Conservation (phyloP, 768 basidiomycete species). For the Termitomyces heimii region DNA sequence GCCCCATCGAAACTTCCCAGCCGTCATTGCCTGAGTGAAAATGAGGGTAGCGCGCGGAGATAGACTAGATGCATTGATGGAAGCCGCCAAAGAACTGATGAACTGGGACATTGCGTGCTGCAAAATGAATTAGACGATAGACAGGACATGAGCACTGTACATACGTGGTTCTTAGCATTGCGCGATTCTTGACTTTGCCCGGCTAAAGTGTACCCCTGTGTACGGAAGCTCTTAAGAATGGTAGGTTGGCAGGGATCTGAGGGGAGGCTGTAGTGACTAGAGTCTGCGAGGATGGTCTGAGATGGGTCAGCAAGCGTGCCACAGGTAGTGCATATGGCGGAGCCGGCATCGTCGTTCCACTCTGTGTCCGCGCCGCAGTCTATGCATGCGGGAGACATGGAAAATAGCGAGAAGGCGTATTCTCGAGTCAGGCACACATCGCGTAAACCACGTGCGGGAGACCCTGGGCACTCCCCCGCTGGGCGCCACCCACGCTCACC, state of each 20-base stretch:
- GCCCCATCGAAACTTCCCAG: conserved; percentile 66
- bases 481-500: conserved; percentile 1
- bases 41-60: conserved; percentile 60
- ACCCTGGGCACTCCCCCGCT: conserved; percentile 6
- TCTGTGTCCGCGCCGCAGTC: conserved; percentile 48
- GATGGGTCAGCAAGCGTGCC: conserved; percentile 63
- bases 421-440: not conserved
- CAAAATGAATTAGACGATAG: conserved; percentile 1
- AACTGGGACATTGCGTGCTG: conserved; percentile 62
- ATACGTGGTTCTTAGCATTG: conserved; percentile 58
- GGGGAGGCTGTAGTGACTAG: conserved; percentile 31
- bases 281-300: conserved; percentile 52
- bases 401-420: not conserved
- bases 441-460: conserved; percentile 7
- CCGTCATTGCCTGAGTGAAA: conserved; percentile 62
- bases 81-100: conserved; percentile 54
- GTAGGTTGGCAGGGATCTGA: conserved; percentile 23
- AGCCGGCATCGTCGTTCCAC: conserved; percentile 54
- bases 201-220: conserved; percentile 45
- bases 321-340: conserved; percentile 63
- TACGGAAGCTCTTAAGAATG: conserved; percentile 44
- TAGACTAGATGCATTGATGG: conserved; percentile 53
- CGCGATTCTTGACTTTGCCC: conserved; percentile 64
- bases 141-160: conserved; percentile 15
- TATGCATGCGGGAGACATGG: conserved; percentile 36